A percentile compares a stretch with the other conserved stretches of the same genome.
Conservation (phyloP, 1,284 basidiomycete genomes). For the Hypsizygus ulmarius region DNA sequence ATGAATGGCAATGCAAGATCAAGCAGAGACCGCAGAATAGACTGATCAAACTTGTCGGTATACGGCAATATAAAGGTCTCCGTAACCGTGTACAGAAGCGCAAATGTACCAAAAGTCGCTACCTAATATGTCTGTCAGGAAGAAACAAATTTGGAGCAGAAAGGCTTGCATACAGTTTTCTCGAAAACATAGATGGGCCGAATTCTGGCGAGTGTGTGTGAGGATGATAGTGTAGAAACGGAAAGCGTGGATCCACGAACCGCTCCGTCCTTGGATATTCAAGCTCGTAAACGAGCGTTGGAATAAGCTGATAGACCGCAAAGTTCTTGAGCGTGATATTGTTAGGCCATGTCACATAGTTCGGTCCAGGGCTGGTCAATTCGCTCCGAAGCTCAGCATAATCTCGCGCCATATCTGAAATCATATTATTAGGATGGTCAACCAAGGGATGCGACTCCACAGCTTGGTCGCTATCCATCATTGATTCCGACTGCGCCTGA, state of each 20-base stretch:
- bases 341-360: constrained; percentile 75
- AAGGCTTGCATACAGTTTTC: constrained; percentile 58
- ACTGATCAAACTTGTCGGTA: constrained; percentile 69
- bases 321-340: constrained; percentile 88
- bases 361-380: constrained; percentile 68
- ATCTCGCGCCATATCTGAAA: constrained; percentile 73
- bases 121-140: constrained; percentile 34
- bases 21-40: constrained; percentile 74
- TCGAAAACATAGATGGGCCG: constrained; percentile 92
- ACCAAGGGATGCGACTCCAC: constrained; percentile 57
- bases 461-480: constrained; percentile 16
- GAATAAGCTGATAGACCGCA: constrained; percentile 84
- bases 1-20: constrained; percentile 95
- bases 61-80: constrained; percentile 92
- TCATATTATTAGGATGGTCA: constrained; percentile 68
- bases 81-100: constrained; percentile 86
- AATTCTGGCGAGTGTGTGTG: constrained; percentile 49
- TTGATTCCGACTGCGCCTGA: constrained; percentile 22
- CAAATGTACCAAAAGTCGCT: constrained; percentile 95
- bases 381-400: constrained; percentile 79
- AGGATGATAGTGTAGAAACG: background rate
- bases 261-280: constrained; percentile 90
- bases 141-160: background rate
- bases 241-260: constrained; percentile 37
- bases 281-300: constrained; percentile 93